Evolutionary conservation across 1,139 yeast species (phyloP).

Genomic region (Barnettozyma hawaiiensis): DNA sequence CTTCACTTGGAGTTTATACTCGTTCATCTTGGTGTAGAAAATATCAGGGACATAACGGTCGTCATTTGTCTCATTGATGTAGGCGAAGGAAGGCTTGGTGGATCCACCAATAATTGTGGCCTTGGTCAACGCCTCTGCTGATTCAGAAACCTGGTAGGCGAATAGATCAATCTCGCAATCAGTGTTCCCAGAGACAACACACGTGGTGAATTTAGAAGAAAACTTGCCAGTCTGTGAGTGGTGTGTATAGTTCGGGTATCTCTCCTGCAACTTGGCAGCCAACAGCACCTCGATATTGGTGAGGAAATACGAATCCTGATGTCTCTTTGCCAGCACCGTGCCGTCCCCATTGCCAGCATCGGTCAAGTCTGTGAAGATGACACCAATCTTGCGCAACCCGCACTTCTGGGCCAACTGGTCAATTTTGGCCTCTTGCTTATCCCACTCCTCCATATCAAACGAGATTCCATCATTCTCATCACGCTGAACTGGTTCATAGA

Average conservation of each 20-base stretch:
- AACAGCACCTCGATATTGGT: constrained; percentile 81
- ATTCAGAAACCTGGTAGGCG: constrained; percentile 82
- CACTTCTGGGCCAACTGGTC: constrained; percentile 52
- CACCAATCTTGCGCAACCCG: constrained; percentile 72
- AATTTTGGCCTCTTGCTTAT: constrained; percentile 35
- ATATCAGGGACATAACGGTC: constrained; percentile 91
- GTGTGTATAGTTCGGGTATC: constrained; percentile 59
- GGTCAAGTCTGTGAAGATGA: constrained; percentile 82
- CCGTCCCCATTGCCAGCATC: constrained; percentile 89
- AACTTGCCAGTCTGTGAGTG: constrained; percentile 63
- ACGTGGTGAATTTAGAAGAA: constrained; percentile 89
- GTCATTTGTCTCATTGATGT: constrained; percentile 65
- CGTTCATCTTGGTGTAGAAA: constrained; percentile 77
- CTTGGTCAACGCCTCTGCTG: constrained; percentile 81
- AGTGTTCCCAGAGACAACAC: constrained; percentile 83
- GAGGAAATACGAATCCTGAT: constrained; percentile 83
- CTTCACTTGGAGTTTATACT: constrained; percentile 82
- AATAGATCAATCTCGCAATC: constrained; percentile 87
- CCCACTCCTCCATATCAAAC: constrained; percentile 41
- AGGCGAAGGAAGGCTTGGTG: constrained; percentile 85
- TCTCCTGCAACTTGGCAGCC: constrained; percentile 74
- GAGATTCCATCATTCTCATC: constrained; percentile 85
- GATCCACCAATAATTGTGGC: constrained; percentile 87
- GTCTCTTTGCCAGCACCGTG: constrained; percentile 86
- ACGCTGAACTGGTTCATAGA: constrained; percentile 87